Percentiles rank a stretch among this genome's conserved stretches.
Evolutionary conservation across 345 rosid genomes (phyloP).

Genomic region (Clarkia xantiana): DNA sequence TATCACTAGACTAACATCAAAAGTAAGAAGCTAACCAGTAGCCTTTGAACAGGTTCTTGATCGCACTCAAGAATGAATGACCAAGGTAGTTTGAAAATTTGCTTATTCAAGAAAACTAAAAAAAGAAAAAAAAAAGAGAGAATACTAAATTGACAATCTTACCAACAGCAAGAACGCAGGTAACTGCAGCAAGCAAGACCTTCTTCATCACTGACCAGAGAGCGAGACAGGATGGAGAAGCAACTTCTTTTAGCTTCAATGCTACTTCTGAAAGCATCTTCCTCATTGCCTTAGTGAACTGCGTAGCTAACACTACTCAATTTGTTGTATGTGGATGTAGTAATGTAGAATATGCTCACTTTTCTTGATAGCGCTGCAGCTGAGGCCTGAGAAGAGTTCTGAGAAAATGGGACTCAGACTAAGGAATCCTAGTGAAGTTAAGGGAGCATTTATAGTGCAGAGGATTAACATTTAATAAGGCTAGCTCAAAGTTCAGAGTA

Average conservation of each 20-base stretch:
- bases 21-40: background rate
- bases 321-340: background rate
- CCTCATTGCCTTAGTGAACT: background rate
- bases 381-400: too few species aligned
- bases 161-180: slow-evolving; percentile 53
- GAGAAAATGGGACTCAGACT: too few species aligned
- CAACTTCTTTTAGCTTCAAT: slow-evolving; percentile 10
- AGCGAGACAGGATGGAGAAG: slow-evolving; percentile 14
- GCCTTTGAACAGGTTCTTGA: background rate
- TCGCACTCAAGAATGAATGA: background rate
- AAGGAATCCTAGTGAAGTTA: too few species aligned
- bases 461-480: too few species aligned
- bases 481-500: too few species aligned
- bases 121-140: background rate
- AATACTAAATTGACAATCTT: background rate
- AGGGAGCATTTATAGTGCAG: too few species aligned
- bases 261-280: slow-evolving; percentile 1
- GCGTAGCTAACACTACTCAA: background rate
- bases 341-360: background rate
- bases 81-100: too few species aligned
- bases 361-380: background rate
- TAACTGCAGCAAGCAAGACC: slow-evolving; percentile 26
- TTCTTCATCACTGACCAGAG: slow-evolving; percentile 15
- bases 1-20: background rate
- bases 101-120: too few species aligned